A percentile compares a stretch with the other conserved stretches of the same genome.
Evolutionary conservation across 768 basidiomycete species (phyloP).

Genomic region (Calocybe indica): DNA sequence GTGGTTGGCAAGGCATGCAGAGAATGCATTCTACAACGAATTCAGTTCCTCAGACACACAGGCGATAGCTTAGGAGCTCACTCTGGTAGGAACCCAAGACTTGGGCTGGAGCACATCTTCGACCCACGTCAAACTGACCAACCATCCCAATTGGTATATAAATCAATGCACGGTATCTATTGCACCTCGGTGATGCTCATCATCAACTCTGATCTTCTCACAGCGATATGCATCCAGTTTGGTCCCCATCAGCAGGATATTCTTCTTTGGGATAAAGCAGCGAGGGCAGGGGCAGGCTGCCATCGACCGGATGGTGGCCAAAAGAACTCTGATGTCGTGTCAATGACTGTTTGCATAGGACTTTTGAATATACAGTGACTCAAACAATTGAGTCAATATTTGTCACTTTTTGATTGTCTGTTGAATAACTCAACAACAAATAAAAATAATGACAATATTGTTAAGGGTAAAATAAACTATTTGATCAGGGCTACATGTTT

Average conservation of each 20-base stretch:
- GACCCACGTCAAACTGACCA: constrained; percentile 18
- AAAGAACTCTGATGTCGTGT: constrained; percentile 8
- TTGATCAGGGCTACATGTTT: too few relatives aligned
- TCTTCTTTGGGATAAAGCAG: constrained; percentile 7
- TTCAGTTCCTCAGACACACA: neutral
- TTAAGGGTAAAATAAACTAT: too few relatives aligned
- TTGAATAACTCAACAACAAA: too few relatives aligned
- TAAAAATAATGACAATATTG: too few relatives aligned
- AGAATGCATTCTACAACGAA: constrained; percentile 29
- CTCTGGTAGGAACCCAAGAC: constrained; percentile 24
- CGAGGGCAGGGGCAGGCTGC: constrained; percentile 16
- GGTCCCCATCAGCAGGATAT: constrained; percentile 8
- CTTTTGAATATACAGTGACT: constrained; percentile 6
- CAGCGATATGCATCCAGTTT: neutral
- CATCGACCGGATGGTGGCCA: constrained; percentile 12
- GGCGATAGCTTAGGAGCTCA: constrained; percentile 7
- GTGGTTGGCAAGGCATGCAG: constrained; percentile 8
- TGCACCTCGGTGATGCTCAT: neutral
- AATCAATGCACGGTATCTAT: constrained; percentile 11
- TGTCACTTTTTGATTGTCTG: too few relatives aligned
- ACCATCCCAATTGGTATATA: constrained; percentile 20
- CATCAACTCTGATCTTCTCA: constrained; percentile 3
- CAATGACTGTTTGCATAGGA: constrained; percentile 3
- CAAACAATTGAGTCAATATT: too few relatives aligned
- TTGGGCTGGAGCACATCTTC: constrained; percentile 17